Base-by-base conservation (phyloP, 2,329 filamentous ascomycete species). In the Talaromyces verruculosus region DNA sequence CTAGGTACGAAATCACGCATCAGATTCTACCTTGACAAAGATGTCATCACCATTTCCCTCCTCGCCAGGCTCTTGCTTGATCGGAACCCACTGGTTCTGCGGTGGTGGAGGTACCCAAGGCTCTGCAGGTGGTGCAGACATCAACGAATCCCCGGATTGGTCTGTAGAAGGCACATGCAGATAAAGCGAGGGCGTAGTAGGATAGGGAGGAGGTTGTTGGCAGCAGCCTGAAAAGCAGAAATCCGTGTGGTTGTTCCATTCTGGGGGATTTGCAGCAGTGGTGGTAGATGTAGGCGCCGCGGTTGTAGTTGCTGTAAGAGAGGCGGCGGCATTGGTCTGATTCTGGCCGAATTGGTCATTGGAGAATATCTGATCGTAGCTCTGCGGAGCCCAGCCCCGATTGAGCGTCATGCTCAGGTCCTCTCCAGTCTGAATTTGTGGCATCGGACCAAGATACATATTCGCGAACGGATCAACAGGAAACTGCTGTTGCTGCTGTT, bases 1-100 rank as follows among this genome's bases (percentile, higher is more conserved):
- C 15, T 28, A 45, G 2, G 13, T 19, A 2, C 33, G 8, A 57
- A 30, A 41, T 61, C 47, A 57, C 19, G 49, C 64, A 62, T 49
- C 45, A n/a, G 60, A 2, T 63, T 76, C 72, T 30, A 63, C 53
- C 55, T 75, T 75, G 43, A 75, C 68, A 7, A 68, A 60, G 15
- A 69, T 57, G 43, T 72, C 68, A 19, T 61, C 22, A n/a, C 69
- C 57, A 11, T 43, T 62, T 10, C 47, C 63, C 28, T 68, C 69
- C 39, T 66, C 64, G 17, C 69, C 64, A 13, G 63, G 67, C 53
- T 75, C 73, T 10, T 58, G 39, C 67, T 75, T 76, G 19, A 73
- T 65, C 15, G 68, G 67, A 33, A 68, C 65, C 73, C 73, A 76
- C 17, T 68, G 65, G 47, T 63, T 66, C 19, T 69, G 67, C 13